Conservation (phyloP, 768 basidiomycete genomes). For the Cystofilobasidium bisporidii region DNA sequence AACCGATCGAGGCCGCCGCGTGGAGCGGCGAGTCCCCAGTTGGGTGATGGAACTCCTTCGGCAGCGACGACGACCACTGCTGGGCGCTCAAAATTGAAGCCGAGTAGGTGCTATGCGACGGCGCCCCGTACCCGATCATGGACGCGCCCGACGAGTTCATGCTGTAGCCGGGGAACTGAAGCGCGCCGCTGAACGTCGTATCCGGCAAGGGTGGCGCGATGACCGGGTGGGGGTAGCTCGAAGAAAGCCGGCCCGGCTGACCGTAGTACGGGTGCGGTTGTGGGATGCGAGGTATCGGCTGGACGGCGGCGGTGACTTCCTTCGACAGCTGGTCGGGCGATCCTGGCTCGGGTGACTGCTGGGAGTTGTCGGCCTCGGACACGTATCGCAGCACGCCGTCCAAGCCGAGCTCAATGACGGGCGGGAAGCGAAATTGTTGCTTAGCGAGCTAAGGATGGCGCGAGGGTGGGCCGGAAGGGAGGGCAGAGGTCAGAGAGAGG, state of each 20-base stretch:
- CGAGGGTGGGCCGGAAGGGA: not conserved
- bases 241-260: not conserved
- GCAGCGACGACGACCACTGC: constrained; percentile 7
- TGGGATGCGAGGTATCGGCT: not conserved
- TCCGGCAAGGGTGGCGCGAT: not conserved
- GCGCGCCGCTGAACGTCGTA: not conserved
- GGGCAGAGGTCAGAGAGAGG: too few species aligned
- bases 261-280: not conserved
- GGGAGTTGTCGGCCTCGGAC: not conserved
- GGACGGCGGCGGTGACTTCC: not conserved
- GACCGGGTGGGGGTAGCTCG: not conserved
- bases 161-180: not conserved
- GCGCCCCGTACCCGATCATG: not conserved
- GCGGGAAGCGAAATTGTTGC: not conserved
- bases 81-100: not conserved
- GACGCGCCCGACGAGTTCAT: not conserved
- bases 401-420: not conserved
- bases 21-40: not conserved
- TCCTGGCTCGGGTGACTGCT: not conserved
- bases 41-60: not conserved
- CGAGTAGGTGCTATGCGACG: not conserved
- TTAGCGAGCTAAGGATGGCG: not conserved
- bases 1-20: not conserved
- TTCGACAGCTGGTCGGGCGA: not conserved
- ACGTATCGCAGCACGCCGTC: constrained; percentile 5